These are phyloP conservation scores for Phylloporus sp. DNA, from an alignment of 768 basidiomycete genomes.

Conservation along the genomic window DNA sequence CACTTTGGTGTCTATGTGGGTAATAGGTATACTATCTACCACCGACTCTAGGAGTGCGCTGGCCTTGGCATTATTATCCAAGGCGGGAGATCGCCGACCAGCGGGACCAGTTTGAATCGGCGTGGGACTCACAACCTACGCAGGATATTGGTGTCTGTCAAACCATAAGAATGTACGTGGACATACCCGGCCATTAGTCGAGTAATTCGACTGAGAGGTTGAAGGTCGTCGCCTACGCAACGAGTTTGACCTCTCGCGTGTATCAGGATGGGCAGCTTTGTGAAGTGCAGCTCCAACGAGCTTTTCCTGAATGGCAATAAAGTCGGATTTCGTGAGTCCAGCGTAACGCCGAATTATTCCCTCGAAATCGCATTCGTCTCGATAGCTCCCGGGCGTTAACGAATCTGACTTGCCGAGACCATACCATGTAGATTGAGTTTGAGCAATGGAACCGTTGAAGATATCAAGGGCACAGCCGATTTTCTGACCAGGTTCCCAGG, in stretches of 20 bases:
- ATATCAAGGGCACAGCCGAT: constrained; percentile 50
- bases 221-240: constrained; percentile 71
- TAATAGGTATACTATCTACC: constrained; percentile 48
- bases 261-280: constrained; percentile 52
- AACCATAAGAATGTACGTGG: constrained; percentile 10
- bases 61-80: constrained; percentile 54
- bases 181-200: constrained; percentile 44
- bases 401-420: constrained; percentile 53
- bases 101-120: constrained; percentile 30
- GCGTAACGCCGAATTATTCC: constrained; percentile 60
- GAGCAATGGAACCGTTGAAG: constrained; percentile 46
- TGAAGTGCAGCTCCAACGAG: constrained; percentile 59
- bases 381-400: constrained; percentile 44
- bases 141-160: constrained; percentile 4
- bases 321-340: constrained; percentile 67
- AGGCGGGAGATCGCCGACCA: constrained; percentile 29
- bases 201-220: constrained; percentile 78
- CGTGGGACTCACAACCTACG: constrained; percentile 57
- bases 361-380: constrained; percentile 56
- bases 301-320: constrained; percentile 69
- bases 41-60: constrained; percentile 64
- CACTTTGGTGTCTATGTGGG: constrained; percentile 26
- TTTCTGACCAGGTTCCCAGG: constrained; percentile 58
- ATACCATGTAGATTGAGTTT: constrained; percentile 57
- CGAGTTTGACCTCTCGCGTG: constrained; percentile 62